Evolutionary conservation across 2,329 filamentous ascomycete species (phyloP).

Genomic region (Calonectria ilicicola): DNA sequence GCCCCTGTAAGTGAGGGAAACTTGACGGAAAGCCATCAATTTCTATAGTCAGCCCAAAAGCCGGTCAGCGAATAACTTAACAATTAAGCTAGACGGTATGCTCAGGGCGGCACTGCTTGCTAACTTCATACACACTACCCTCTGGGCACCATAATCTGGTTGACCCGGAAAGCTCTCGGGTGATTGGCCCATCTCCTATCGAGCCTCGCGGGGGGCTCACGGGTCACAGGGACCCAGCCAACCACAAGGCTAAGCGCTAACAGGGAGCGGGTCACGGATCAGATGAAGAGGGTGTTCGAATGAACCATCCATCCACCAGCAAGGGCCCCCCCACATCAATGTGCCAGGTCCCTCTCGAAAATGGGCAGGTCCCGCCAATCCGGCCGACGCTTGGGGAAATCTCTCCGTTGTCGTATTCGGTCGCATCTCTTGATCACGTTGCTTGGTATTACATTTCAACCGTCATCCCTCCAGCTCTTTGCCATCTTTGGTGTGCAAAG

Average conservation of each 20-base stretch:
- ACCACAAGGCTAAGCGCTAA: neutral
- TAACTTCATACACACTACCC: neutral
- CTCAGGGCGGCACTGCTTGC: slow-evolving; percentile 9
- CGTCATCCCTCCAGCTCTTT: neutral
- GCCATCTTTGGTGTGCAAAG: neutral
- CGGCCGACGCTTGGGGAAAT: neutral
- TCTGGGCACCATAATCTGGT: neutral
- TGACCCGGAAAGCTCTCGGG: neutral
- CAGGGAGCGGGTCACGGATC: slow-evolving; percentile 13
- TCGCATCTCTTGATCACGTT: neutral
- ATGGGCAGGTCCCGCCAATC: slow-evolving; percentile 6
- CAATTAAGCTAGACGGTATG: neutral
- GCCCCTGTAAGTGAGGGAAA: neutral
- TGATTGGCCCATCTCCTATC: slow-evolving; percentile 18
- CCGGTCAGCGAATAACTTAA: neutral
- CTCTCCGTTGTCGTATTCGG: slow-evolving; percentile 20
- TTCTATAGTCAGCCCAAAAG: neutral
- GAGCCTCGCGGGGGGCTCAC: slow-evolving; percentile 9
- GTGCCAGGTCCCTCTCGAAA: neutral
- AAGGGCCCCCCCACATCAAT: slow-evolving; percentile 10
- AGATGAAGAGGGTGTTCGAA: slow-evolving; percentile 17
- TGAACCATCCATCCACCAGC: slow-evolving; percentile 21
- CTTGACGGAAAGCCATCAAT: too few species aligned
- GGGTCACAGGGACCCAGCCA: neutral
- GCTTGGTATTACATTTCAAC: neutral